Evolutionary conservation across 768 basidiomycete genomes (phyloP), one percentile per base, ranked within the genome.

Genomic region (Tulasnella calospora): DNA sequence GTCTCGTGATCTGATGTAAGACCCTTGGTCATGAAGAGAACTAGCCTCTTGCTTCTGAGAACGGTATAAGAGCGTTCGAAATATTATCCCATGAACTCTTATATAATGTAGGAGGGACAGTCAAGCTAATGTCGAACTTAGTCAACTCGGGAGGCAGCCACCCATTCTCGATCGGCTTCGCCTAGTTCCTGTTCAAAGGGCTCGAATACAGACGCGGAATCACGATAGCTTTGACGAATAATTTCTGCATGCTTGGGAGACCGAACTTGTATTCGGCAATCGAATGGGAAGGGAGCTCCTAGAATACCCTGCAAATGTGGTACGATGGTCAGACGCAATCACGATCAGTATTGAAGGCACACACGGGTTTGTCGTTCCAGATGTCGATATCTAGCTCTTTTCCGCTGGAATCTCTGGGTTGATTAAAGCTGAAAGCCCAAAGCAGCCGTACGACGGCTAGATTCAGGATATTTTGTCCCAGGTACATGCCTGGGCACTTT

Each of bases 391-490:
- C 44, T 35, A 74, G 3, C 17, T 74, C 73, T 33, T 41, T 38
- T 15, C 70, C 70, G 35, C 40, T 41, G 19, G 70, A 23, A 19
- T 41, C 70, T 41, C 13, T 71, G 30, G 70, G 40, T 71, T 35
- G 35, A 46, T 19, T 21, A 46, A 74, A 74, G 21, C 27, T 51
- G 46, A 74, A 74, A 41, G 40, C 73, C 73, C 73, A 74, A 19
- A 74, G 73, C 17, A 74, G 46, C 19, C 33, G 40, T 9, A 51
- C 9, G 33, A 35, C 44, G 46, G 44, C 46, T 9, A 74, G 17
- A 44, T 35, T 19, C 19, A 33, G 19, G 4, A 33, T 35, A 27
- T 40, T 33, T 21, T 38, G 35, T 7, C 15, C 73, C 8, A 74
- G 44, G 73, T 41, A 46, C 73, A 46, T 74, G 3, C 73, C 73